Evolutionary conservation across 2,329 filamentous ascomycete species (phyloP).

Genomic region (Colletotrichum gloeosporioides): DNA sequence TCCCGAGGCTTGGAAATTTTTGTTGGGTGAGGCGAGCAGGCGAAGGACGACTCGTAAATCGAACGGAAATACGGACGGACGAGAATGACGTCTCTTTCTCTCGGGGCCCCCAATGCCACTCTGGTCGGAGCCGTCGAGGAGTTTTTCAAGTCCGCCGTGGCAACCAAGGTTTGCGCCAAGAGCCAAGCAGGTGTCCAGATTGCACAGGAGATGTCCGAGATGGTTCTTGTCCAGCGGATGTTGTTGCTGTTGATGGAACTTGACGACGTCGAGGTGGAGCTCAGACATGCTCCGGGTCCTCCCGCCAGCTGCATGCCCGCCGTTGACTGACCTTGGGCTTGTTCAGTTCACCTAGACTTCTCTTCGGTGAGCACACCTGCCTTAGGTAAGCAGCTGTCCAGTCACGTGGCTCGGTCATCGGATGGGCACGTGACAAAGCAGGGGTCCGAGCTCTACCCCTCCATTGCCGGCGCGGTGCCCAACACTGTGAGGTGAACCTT

Average conservation of each 20-base stretch:
- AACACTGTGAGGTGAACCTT: constrained; percentile 7
- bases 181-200: neutral
- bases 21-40: constrained; percentile 7
- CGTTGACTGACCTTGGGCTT: neutral
- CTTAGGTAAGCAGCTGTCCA: neutral
- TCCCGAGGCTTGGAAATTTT: neutral
- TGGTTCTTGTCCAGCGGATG: neutral
- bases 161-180: neutral
- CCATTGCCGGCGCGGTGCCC: neutral
- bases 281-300: neutral
- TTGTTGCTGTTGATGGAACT: neutral
- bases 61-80: constrained; percentile 17
- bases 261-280: neutral
- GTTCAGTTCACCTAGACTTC: neutral
- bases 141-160: neutral
- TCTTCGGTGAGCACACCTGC: neutral
- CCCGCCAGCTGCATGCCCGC: neutral
- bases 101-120: neutral
- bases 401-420: neutral
- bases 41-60: constrained; percentile 7
- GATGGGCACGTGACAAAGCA: neutral
- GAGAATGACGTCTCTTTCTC: neutral
- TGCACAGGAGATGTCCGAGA: neutral
- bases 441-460: constrained; percentile 13
- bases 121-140: neutral